Conservation (phyloP, 2,329 filamentous ascomycete genomes). For the Colletotrichum lupini region DNA sequence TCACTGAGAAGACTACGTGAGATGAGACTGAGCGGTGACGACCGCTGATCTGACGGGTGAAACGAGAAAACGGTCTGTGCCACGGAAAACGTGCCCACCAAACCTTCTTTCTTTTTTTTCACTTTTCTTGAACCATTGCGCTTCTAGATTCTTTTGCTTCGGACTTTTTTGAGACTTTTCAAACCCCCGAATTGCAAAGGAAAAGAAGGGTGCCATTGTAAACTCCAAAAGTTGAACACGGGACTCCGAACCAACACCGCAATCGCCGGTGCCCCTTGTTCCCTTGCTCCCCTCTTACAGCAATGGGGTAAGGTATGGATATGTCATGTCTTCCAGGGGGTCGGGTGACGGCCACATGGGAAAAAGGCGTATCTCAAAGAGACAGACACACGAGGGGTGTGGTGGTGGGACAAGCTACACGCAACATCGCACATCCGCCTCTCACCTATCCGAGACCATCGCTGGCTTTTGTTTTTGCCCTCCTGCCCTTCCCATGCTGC, state of each 20-base stretch:
- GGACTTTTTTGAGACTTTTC: neutral
- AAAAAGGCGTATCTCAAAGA: neutral
- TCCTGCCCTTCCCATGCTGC: neutral
- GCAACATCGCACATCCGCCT: neutral
- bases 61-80: constrained; percentile 34
- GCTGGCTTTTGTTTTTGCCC: neutral
- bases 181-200: neutral
- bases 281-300: neutral
- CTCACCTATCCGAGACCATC: neutral
- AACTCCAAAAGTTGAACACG: neutral
- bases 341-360: neutral
- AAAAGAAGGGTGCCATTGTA: neutral
- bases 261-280: neutral
- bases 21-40: constrained; percentile 26
- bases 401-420: constrained; percentile 7
- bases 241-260: neutral
- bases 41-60: constrained; percentile 10
- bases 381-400: neutral
- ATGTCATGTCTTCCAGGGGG: neutral
- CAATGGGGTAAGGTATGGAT: neutral
- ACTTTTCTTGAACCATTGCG: neutral
- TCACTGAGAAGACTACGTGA: neutral
- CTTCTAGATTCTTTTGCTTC: neutral
- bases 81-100: constrained; percentile 18
- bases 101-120: constrained; percentile 20